Base-by-base conservation (phyloP, 805 yeast genomes). In the Yamadazyma olivae region DNA sequence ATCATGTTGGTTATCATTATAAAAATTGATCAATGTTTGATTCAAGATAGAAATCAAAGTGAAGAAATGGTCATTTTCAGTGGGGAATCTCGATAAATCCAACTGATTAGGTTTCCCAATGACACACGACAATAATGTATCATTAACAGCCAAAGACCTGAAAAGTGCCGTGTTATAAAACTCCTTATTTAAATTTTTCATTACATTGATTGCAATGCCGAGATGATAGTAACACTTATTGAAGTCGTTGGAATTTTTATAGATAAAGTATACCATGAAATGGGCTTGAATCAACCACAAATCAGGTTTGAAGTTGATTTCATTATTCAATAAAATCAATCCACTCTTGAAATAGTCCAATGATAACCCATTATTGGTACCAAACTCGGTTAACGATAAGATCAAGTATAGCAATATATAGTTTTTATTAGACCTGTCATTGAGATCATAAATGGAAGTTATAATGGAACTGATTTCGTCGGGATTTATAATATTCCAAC, bases 221-320 rank as follows among this genome's bases (percentile, higher is more conserved):
- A 39, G 24, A 27, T 39, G 39, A 19, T 25, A 24, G 16, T 39
- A 39, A 23, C 31, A n/a, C 13, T 13, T 25, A 16, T 18, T 15
- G 19, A 27, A 22, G 2, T 24, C 8, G 5, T 38, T 38, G 2
- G 23, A 16, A 9, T 27, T 21, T 13, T 66, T 70, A 38, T 70
- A 62, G 44, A 56, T 69, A 43, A 69, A 58, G 44, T 57, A 67
- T 23, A 61, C 51, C 16, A 73, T 43, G 20, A 66, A 43, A 39
- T 69, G 54, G 4, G 65, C 64, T 38, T 67, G 70, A 3, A 67
- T 67, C 9, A 65, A 44, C 74, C 75, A 70, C 10, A 68, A 29
- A 51, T 61, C 18, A 60, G 38, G 66, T 42, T 66, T 72, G 65
- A n/a, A 56, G 54, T 1, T 58, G 48, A 12, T 54, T 42, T 27